Evolutionary conservation across 2,329 filamentous ascomycete species (phyloP), one percentile per base, ranked within the genome.

Genomic region (Pseudomassariella vexata): DNA sequence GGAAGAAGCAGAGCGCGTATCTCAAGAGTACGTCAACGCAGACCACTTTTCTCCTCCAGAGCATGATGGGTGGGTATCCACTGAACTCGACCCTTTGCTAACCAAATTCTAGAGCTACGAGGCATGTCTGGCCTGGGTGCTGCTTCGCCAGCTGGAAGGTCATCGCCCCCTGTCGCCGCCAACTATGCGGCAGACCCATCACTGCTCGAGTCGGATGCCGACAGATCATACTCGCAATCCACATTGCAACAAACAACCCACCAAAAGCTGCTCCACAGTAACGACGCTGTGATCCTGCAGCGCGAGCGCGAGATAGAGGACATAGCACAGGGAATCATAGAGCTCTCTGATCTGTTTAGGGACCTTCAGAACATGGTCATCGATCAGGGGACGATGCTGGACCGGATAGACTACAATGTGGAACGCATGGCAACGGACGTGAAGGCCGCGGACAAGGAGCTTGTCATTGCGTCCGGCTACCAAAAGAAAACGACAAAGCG

Each of bases 1-100:
- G 92, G 50, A 98, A 96, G 71, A 96, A 95, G 66, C 92, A 98
- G 66, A 90, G 89, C 55, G 83, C 82, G 31, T 98, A 98, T 61
- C 63, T 98, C 32, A 95, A 94, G 63, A 95, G 88, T 94, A 68
- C 37, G 62, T 47, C 37, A 3, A 3, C n/a, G 21, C n/a, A n/a
- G n/a, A n/a, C n/a, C n/a, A n/a, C n/a, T n/a, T n/a, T 19, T 12
- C 23, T 34, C 25, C 10, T 15, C 3, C 4, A 24, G 16, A 22
- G 19, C 30, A 46, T 56, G 31, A 59, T 40, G 21, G 20, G 24
- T n/a, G n/a, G n/a, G n/a, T n/a, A n/a, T n/a, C n/a, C n/a, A n/a
- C n/a, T n/a, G n/a, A n/a, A n/a, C n/a, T n/a, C n/a, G n/a, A n/a
- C n/a, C n/a, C n/a, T n/a, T 11, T 12, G 19, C 34, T 20, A 11